These are phyloP conservation scores for Dactylonectria estremocensis DNA, from an alignment of 2,329 filamentous ascomycete genomes.

Conservation along the genomic window DNA sequence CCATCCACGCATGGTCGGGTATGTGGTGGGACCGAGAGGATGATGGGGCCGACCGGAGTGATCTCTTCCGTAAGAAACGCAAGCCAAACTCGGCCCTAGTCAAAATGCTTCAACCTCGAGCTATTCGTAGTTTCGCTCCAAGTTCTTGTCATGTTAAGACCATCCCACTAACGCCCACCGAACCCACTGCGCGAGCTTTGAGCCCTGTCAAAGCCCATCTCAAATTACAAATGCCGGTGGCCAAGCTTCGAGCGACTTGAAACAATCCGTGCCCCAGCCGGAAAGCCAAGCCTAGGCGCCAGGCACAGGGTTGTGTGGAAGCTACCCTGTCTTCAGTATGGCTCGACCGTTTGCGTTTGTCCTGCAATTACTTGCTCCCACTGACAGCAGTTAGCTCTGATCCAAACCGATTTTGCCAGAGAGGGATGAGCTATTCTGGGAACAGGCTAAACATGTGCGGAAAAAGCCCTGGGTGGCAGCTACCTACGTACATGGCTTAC, in stretches of 20 bases:
- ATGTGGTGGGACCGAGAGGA: background rate
- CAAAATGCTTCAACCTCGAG: background rate
- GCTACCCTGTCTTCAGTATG: constrained; percentile 27
- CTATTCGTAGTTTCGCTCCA: constrained; percentile 18
- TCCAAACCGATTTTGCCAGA: background rate
- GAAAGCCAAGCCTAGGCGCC: constrained; percentile 41
- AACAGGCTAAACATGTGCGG: background rate
- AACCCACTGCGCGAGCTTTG: background rate
- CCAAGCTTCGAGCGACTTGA: constrained; percentile 20
- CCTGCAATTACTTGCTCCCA: constrained; percentile 26
- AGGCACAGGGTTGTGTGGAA: constrained; percentile 39
- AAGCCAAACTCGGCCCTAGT: constrained; percentile 20
- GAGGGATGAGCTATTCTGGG: background rate
- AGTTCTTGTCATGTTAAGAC: constrained; percentile 22
- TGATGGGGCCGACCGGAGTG: constrained; percentile 35
- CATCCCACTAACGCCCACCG: constrained; percentile 1
- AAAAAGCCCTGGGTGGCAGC: background rate
- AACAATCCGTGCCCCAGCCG: constrained; percentile 20
- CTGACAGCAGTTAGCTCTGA: constrained; percentile 8
- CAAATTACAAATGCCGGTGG: constrained; percentile 14
- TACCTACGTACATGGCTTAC: too few species aligned
- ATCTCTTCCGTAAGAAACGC: constrained; percentile 39
- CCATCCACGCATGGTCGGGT: background rate
- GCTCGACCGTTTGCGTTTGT: constrained; percentile 29
- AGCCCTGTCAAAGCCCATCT: constrained; percentile 1